Base-by-base conservation (phyloP, 768 basidiomycete genomes). In the Austroboletus eburneus region DNA sequence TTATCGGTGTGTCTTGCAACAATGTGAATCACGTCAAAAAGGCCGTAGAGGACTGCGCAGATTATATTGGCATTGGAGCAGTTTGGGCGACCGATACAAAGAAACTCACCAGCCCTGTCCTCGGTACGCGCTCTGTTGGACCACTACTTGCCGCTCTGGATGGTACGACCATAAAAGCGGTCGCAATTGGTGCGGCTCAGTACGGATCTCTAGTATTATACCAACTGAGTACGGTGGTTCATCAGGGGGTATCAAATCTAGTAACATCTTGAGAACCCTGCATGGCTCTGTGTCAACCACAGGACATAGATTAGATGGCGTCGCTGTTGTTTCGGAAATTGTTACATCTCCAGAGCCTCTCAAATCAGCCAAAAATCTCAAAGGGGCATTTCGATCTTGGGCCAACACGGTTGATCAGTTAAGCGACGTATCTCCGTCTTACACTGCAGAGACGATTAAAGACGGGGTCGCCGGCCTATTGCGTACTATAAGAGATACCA, bases 301-400 rank as follows among this genome's bases (percentile, higher is more conserved):
- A 1, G 75, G 78, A 0, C 80, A 75, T 46, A 44, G 71, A 1
- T 69, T 95, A 14, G 84, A 90, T 47, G 94, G 94, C 0, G 74
- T 96, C 22, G 94, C 94, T 10, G 79, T 96, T 42, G 85, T 96
- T 33, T 92, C 90, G 18, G 90, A 91, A 37, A 91, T 97, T 47
- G 75, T 89, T 7, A 76, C 81, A 3, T 85, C 89, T 0, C 27
- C 49, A 1, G 68, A 78, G 5, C 91, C 91, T 0, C 54, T 60
- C 14, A 50, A 61, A 16, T 75, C 81, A 1, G 78, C 89, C 0
- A 64, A 59, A 34, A 68, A 56, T 33, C 72, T 85, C 10, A 59
- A 64, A 23, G 61, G 52, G 3, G 71, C 72, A n/a, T 59, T 84
- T 18, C 61, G 58, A 27, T 45, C 47, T 36, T 65, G 65, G 65